Evolutionary conservation across 169 alveolate genomes (phyloP).

Genomic region (Eimeria acervulina): DNA sequence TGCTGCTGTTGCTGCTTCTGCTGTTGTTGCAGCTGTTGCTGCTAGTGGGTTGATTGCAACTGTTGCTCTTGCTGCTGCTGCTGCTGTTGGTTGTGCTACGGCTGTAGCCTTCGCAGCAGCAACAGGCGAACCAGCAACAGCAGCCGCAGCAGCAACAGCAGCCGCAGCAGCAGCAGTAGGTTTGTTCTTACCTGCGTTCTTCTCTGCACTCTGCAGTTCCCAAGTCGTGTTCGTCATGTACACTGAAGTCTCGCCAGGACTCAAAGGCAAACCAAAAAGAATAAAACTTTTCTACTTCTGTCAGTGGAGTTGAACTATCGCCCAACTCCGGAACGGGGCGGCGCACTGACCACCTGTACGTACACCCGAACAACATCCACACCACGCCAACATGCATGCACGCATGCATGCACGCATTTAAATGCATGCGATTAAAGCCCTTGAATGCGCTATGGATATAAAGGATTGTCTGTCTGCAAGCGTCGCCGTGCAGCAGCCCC

Average conservation of each 20-base stretch:
- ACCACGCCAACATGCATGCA: no score
- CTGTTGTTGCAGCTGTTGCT: background rate
- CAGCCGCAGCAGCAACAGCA: background rate
- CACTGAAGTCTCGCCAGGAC: slow-evolving; percentile 84
- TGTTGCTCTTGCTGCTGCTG: no score
- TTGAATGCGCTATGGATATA: no score
- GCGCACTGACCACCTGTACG: slow-evolving; percentile 79
- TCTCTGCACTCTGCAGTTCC: slow-evolving; percentile 92
- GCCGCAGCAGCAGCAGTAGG: background rate
- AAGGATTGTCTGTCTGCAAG: no score
- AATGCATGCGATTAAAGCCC: background rate
- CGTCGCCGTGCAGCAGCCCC: no score
- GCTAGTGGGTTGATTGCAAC: background rate
- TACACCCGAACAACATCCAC: background rate
- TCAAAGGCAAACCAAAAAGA: slow-evolving; percentile 83
- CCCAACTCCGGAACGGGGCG: slow-evolving; percentile 84
- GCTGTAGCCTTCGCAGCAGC: background rate
- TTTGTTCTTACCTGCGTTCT: slow-evolving; percentile 88
- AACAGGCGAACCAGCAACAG: no score
- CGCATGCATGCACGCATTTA: background rate
- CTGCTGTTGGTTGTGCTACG: background rate
- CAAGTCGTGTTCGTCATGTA: slow-evolving; percentile 92
- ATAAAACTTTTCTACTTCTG: slow-evolving; percentile 76
- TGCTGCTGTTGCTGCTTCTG: background rate
- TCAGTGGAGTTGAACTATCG: slow-evolving; percentile 64